Evolutionary conservation across 108 stramenopile species (phyloP).

Genomic region (Nitzschia sp.): DNA sequence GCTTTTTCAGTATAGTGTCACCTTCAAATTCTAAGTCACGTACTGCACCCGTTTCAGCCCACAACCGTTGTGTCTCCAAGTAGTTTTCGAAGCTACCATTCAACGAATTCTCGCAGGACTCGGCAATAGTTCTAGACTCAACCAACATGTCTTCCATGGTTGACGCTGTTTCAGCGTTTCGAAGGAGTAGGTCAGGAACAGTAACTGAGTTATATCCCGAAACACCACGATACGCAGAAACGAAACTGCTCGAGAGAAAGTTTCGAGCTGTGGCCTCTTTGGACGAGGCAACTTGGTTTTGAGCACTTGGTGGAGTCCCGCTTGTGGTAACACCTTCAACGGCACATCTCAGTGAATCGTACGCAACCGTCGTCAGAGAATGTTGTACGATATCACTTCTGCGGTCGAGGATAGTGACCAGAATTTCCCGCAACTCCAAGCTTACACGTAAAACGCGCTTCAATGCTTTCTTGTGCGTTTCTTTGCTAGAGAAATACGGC

Average conservation of each 20-base stretch:
- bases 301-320: constrained; percentile 7
- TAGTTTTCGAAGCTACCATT: constrained; percentile 67
- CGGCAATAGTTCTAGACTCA: constrained; percentile 52
- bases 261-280: constrained; percentile 51
- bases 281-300: constrained; percentile 13
- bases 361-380: constrained; percentile 56
- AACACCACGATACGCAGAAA: constrained; percentile 55
- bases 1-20: constrained; percentile 50
- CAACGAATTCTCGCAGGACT: constrained; percentile 58
- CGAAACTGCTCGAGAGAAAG: constrained; percentile 62
- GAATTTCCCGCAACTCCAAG: constrained; percentile 65
- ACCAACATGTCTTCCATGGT: constrained; percentile 35
- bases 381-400: constrained; percentile 57
- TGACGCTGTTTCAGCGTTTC: constrained; percentile 43
- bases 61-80: constrained; percentile 67
- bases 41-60: constrained; percentile 85
- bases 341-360: constrained; percentile 47
- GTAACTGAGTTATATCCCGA: constrained; percentile 4
- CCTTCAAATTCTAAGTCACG: constrained; percentile 75
- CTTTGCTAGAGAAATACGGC: constrained; percentile 53
- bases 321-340: constrained; percentile 38
- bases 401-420: constrained; percentile 56
- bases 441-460: constrained; percentile 54
- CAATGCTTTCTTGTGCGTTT: constrained; percentile 46
- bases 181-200: constrained; percentile 2